Evolutionary conservation across 768 basidiomycete species (phyloP).

Genomic region (Termitomyces sp.): DNA sequence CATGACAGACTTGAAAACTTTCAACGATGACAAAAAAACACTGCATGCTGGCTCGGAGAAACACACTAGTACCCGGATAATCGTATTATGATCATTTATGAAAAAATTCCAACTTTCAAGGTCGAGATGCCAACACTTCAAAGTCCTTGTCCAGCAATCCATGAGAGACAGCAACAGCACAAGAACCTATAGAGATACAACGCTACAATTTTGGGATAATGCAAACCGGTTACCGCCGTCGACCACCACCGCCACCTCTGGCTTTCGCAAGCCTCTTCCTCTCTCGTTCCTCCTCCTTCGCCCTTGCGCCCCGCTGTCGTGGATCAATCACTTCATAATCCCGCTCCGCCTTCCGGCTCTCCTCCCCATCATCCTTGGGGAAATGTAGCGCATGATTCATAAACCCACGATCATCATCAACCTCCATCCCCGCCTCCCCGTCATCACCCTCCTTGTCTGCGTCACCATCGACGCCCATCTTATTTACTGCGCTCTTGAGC

Average conservation of each 20-base stretch:
- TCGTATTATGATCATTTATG: background rate
- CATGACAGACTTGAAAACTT: background rate
- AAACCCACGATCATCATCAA: constrained; percentile 75
- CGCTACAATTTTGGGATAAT: background rate
- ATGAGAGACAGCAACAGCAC: background rate
- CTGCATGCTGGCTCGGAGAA: background rate
- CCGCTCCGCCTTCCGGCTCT: constrained; percentile 68
- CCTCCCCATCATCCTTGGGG: constrained; percentile 75
- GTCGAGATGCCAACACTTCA: background rate
- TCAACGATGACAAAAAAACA: background rate
- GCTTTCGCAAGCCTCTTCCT: constrained; percentile 41
- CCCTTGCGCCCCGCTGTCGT: constrained; percentile 61
- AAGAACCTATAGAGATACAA: background rate
- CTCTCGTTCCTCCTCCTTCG: constrained; percentile 74
- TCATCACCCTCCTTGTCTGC: constrained; percentile 18
- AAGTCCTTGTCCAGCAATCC: background rate
- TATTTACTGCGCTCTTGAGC: constrained; percentile 39
- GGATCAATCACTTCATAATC: constrained; percentile 92
- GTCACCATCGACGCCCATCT: constrained; percentile 18
- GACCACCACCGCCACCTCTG: constrained; percentile 24
- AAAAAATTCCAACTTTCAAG: background rate
- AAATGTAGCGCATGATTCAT: constrained; percentile 68
- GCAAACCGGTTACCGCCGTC: constrained; percentile 15
- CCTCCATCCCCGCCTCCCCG: constrained; percentile 58
- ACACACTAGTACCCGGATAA: background rate